A percentile compares a stretch with the other conserved stretches of the same genome.
These are phyloP conservation scores for Eucalyptus pauciflora DNA, from an alignment of 345 rosid genomes.

Conservation along the genomic window DNA sequence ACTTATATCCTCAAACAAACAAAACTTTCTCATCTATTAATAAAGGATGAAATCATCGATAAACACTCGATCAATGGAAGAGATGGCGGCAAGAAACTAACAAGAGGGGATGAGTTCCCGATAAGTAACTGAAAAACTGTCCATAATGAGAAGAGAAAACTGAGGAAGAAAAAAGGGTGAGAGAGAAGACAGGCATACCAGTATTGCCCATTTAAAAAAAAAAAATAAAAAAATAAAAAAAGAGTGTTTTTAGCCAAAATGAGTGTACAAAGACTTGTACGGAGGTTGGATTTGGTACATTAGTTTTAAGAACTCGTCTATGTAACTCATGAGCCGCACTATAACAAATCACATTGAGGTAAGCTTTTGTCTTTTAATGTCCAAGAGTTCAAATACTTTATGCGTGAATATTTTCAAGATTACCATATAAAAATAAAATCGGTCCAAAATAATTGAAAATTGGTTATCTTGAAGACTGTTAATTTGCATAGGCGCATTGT, in stretches of 20 bases:
- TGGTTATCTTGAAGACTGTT: neutral
- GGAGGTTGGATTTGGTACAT: neutral
- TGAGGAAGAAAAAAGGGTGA: no score
- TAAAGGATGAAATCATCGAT: neutral
- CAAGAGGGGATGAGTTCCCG: neutral
- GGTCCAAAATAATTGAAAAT: neutral
- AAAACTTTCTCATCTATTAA: neutral
- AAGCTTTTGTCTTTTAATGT: neutral
- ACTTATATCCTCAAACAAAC: neutral
- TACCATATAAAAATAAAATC: neutral
- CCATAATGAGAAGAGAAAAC: no score
- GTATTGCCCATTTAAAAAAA: no score
- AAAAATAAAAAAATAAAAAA: no score
- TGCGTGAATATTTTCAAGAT: neutral
- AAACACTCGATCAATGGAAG: neutral
- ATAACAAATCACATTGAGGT: neutral
- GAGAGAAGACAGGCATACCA: no score
- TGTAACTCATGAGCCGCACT: neutral
- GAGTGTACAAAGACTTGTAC: neutral
- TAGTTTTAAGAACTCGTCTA: neutral
- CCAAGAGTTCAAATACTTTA: neutral
- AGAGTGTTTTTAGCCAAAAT: neutral
- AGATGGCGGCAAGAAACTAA: neutral
- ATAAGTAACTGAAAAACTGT: no score
- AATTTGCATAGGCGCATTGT: neutral